Evolutionary conservation across 495 filamentous ascomycete species (phyloP), one percentile per base, ranked within the genome.

Genomic region (Neurospora sp.): DNA sequence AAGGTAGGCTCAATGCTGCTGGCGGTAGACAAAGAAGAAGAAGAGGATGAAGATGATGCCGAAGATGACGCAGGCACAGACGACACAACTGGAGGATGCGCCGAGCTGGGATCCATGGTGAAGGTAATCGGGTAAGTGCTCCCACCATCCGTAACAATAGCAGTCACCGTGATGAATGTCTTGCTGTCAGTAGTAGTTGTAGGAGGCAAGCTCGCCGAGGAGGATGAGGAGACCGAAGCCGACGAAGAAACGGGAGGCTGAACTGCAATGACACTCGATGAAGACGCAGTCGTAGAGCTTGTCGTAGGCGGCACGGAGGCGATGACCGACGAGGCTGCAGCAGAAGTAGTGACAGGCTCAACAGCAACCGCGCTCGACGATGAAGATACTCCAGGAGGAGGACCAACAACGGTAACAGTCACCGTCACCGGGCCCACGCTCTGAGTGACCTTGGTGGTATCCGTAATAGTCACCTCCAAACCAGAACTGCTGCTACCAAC

Each of bases 151-250:
- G 71, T 20, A 3, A 66, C 54, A 18, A 16, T 31, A 31, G 49
- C 70, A n/a, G 71, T 77, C 38, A 54, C 54, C 66, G 75, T 76
- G 46, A 76, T 71, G 60, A 71, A 27, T 31, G 60, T 49, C 38
- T 18, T 35, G 42, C 16, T 9, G 20, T 11, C 20, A 23, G 44
- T 62, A n/a, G 69, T 38, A 12, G 49, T 8, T 12, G 39, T 8
- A 20, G 16, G 46, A 42, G 31, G 5, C n/a, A 54, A 12, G 23
- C 70, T 69, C 7, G 8, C 31, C 10, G 11, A 54, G n/a, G 39
- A 20, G 5, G 70, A 69, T 2, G 70, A 37, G 35, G 54, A 39
- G 35, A 40, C 35, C 14, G 9, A 18, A 14, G 20, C 49, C 5
- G 49, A 60, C 2, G 23, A 38, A 60, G 35, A 35, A 14, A 60